phyloP scores from a whole-genome alignment of 345 rosid genomes.

The Mangifera indica region DNA sequence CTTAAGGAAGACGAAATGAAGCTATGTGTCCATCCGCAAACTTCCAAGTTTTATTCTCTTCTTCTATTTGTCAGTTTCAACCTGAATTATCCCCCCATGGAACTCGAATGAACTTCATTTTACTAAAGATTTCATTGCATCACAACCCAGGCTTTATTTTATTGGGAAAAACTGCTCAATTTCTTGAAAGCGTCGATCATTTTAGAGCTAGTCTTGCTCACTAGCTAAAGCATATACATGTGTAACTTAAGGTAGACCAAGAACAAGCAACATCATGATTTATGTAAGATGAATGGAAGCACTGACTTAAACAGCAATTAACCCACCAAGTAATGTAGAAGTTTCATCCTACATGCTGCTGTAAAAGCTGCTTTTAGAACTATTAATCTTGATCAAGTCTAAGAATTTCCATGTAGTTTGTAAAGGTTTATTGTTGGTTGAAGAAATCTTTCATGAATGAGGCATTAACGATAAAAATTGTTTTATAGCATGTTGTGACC shows the following conservation, averaged over 20 bases:
- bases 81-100: neutral
- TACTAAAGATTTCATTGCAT: neutral
- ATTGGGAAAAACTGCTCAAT: neutral
- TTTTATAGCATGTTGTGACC: conserved; percentile 8
- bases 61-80: conserved; percentile 1
- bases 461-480: neutral
- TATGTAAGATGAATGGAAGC: too few relatives aligned
- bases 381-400: neutral
- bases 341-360: neutral
- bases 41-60: neutral
- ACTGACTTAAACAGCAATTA: too few relatives aligned
- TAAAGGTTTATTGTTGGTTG: neutral
- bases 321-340: too few relatives aligned
- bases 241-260: too few relatives aligned
- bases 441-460: neutral
- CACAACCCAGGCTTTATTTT: neutral
- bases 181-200: too few relatives aligned
- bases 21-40: conserved; percentile 7
- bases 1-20: neutral
- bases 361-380: neutral
- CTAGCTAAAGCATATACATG: too few relatives aligned
- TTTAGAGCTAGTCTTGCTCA: too few relatives aligned
- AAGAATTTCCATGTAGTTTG: neutral
- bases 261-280: too few relatives aligned
- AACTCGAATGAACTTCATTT: neutral